A percentile compares a stretch with the other conserved stretches of the same genome.
These are phyloP conservation scores for Trichoderma sp. DNA, from an alignment of 2,329 filamentous ascomycete species.

Conservation along the genomic window DNA sequence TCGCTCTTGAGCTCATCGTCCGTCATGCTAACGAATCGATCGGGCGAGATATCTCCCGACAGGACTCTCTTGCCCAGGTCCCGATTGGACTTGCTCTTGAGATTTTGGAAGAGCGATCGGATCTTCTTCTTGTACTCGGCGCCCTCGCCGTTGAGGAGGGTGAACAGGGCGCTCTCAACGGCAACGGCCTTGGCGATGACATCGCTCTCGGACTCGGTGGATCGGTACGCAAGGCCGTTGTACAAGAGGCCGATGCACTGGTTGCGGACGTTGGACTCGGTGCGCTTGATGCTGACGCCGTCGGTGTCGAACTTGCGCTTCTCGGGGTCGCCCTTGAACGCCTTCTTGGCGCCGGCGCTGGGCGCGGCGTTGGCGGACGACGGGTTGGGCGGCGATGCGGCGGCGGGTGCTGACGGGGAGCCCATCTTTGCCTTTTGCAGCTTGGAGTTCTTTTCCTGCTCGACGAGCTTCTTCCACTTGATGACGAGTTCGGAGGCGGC, in stretches of 20 bases:
- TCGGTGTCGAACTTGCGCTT: conserved; percentile 84
- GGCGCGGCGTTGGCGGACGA: conserved; percentile 47
- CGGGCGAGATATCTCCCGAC: conserved; percentile 68
- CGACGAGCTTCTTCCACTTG: conserved; percentile 83
- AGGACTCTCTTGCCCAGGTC: conserved; percentile 76
- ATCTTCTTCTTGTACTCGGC: conserved; percentile 84
- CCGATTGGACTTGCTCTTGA: conserved; percentile 88
- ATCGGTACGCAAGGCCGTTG: conserved; percentile 77
- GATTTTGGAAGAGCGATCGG: conserved; percentile 88
- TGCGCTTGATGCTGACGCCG: conserved; percentile 74
- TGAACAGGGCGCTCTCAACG: conserved; percentile 77
- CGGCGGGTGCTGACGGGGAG: conserved; percentile 36
- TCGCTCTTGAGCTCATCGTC: conserved; percentile 89
- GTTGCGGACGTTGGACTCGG: conserved; percentile 72
- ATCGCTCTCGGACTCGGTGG: conserved; percentile 67
- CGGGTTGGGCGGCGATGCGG: conserved; percentile 56
- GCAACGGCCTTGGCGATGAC: conserved; percentile 77
- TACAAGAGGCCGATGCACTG: conserved; percentile 90
- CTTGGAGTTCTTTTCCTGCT: conserved; percentile 58
- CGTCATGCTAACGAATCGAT: conserved; percentile 80
- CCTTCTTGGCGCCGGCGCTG: conserved; percentile 43
- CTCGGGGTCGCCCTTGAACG: conserved; percentile 67
- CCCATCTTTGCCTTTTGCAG: conserved; percentile 45
- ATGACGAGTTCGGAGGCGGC: conserved; percentile 79
- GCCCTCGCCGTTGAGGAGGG: conserved; percentile 68